Percentiles rank a stretch among this genome's conserved stretches.
phyloP scores from a whole-genome alignment of 106 monocot species.

The Hemerocallis citrina region DNA sequence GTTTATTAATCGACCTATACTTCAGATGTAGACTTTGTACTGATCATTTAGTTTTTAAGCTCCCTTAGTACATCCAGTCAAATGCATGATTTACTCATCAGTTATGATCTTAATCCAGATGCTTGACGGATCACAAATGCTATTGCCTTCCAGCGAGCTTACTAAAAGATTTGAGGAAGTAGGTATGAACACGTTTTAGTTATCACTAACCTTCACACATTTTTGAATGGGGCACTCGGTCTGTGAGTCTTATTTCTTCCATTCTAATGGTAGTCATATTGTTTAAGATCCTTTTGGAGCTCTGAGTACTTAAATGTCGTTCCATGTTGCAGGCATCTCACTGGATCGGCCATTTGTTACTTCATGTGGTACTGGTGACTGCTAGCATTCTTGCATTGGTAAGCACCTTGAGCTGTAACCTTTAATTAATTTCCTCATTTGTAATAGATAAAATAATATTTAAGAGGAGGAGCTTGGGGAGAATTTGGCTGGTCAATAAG shows the following conservation, averaged over 20 bases:
- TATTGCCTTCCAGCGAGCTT: conserved; percentile 67
- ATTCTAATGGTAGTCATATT: not conserved
- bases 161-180: conserved; percentile 65
- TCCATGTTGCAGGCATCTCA: conserved; percentile 53
- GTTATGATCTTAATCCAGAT: conserved; percentile 30
- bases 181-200: conserved; percentile 30
- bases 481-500: not conserved
- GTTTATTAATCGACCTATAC: not conserved
- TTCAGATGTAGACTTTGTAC: not conserved
- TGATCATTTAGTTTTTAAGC: not conserved
- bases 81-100: not conserved
- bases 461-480: too few relatives aligned
- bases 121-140: conserved; percentile 69
- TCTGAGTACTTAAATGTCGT: not conserved
- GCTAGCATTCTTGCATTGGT: conserved; percentile 87
- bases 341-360: conserved; percentile 63
- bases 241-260: not conserved
- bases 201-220: not conserved
- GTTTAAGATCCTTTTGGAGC: not conserved
- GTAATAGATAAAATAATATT: too few relatives aligned
- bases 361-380: conserved; percentile 98
- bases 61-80: not conserved
- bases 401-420: conserved; percentile 9
- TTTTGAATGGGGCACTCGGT: not conserved
- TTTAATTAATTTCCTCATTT: not conserved